A percentile compares a stretch with the other conserved stretches of the same genome.
Evolutionary conservation across 331 rosid species (phyloP).

Genomic region (Saraca asoca): DNA sequence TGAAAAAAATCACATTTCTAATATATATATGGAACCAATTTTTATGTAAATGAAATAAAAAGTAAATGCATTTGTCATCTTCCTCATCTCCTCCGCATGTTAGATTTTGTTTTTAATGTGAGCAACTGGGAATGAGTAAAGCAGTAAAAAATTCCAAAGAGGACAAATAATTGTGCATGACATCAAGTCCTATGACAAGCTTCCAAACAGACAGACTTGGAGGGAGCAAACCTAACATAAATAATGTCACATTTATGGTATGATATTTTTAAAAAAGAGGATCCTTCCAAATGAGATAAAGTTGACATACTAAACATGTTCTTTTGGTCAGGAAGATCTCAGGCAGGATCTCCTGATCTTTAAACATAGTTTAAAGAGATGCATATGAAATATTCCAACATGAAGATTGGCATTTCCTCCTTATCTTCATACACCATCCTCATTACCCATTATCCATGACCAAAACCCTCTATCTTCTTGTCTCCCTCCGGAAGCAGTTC

Average conservation of each 20-base stretch:
- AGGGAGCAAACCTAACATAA: conserved; percentile 44
- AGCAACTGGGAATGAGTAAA: too few species aligned
- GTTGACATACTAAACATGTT: conserved; percentile 63
- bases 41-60: too few species aligned
- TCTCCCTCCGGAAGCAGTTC: conserved; percentile 36
- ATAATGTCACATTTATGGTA: conserved; percentile 22
- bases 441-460: conserved; percentile 54
- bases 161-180: conserved; percentile 27
- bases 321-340: conserved; percentile 65
- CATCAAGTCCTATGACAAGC: conserved; percentile 72
- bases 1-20: too few species aligned
- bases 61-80: too few species aligned
- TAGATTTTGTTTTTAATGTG: too few species aligned
- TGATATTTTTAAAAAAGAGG: conserved; percentile 33
- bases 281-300: conserved; percentile 76
- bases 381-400: conserved; percentile 53
- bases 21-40: too few species aligned
- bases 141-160: too few species aligned
- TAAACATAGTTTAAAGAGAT: conserved; percentile 32
- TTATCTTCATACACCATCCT: conserved; percentile 40
- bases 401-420: conserved; percentile 44
- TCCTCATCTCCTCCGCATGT: too few species aligned
- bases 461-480: conserved; percentile 42
- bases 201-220: conserved; percentile 63
- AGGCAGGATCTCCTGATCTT: conserved; percentile 60